phyloP scores from a whole-genome alignment of 176 grass and related monocot genomes.

The Puya raimondii region DNA sequence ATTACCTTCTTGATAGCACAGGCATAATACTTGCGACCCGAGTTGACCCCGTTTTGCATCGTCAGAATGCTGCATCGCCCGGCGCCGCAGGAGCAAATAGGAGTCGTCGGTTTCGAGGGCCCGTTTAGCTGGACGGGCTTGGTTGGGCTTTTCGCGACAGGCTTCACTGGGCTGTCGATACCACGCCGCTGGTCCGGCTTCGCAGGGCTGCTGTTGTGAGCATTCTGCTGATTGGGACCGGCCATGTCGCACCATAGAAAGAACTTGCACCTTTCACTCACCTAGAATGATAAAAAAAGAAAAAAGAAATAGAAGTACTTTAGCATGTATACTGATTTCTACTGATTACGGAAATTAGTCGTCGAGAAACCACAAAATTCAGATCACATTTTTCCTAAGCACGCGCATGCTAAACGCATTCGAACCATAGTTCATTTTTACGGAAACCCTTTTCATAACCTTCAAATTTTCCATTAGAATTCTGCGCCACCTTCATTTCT shows the following conservation, averaged over 20 bases:
- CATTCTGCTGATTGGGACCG: conserved; percentile 8
- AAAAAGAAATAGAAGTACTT: background rate
- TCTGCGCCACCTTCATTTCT: no score
- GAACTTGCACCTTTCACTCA: background rate
- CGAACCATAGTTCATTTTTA: no score
- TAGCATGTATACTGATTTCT: background rate
- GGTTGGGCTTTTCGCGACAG: conserved; percentile 13
- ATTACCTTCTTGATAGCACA: conserved; percentile 57
- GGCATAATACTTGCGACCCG: conserved; percentile 31
- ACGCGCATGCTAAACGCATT: no score
- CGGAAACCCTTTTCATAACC: background rate
- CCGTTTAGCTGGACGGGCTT: conserved; percentile 9
- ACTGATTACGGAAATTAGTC: background rate
- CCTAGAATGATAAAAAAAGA: background rate
- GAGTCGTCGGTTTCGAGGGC: background rate
- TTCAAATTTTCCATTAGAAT: background rate
- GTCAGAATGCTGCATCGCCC: conserved; percentile 28
- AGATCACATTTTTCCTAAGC: background rate
- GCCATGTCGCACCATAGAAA: conserved; percentile 13
- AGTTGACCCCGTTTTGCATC: conserved; percentile 15
- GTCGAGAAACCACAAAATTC: background rate
- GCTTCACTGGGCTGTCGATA: conserved; percentile 2
- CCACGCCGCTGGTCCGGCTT: conserved; percentile 11
- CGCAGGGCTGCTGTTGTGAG: conserved; percentile 5
- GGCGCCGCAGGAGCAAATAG: conserved; percentile 48